These are phyloP conservation scores for Erythrobasidium yunnanense DNA, from an alignment of 768 basidiomycete genomes.

Conservation along the genomic window DNA sequence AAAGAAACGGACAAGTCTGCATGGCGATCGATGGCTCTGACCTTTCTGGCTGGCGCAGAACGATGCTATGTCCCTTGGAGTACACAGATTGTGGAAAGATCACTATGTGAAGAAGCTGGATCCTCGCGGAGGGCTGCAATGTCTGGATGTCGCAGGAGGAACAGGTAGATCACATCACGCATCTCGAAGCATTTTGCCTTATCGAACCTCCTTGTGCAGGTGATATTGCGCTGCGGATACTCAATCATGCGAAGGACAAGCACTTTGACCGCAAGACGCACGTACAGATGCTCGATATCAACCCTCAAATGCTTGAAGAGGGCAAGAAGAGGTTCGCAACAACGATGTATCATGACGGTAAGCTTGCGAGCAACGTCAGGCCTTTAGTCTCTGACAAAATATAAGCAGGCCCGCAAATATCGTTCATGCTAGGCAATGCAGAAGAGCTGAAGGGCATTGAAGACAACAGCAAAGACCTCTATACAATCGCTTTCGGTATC, in stretches of 20 bases:
- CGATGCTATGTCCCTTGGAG: slow-evolving; percentile 92
- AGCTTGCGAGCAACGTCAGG: slow-evolving; percentile 37
- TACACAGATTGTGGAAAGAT: slow-evolving; percentile 96
- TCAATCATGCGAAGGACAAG: slow-evolving; percentile 79
- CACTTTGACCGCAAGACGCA: slow-evolving; percentile 79
- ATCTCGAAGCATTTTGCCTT: neutral
- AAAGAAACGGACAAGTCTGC: neutral
- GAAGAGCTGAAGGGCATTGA: slow-evolving; percentile 65
- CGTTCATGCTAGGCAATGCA: slow-evolving; percentile 86
- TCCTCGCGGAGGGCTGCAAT: slow-evolving; percentile 54
- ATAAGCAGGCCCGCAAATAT: slow-evolving; percentile 51
- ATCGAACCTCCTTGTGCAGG: slow-evolving; percentile 40
- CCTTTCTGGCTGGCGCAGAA: slow-evolving; percentile 47
- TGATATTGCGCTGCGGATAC: slow-evolving; percentile 85
- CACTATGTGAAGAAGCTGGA: slow-evolving; percentile 47
- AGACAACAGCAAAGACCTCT: slow-evolving; percentile 79
- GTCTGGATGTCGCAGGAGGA: slow-evolving; percentile 93
- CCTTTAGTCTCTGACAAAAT: neutral
- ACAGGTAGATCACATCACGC: slow-evolving; percentile 47
- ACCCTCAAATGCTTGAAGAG: slow-evolving; percentile 86
- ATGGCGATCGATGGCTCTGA: neutral
- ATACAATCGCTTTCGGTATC: slow-evolving; percentile 98
- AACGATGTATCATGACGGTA: slow-evolving; percentile 97
- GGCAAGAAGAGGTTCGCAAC: slow-evolving; percentile 81
- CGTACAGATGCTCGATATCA: slow-evolving; percentile 87